These are phyloP conservation scores for Trichoderma koningii DNA, from an alignment of 2,329 filamentous ascomycete species.

Conservation along the genomic window DNA sequence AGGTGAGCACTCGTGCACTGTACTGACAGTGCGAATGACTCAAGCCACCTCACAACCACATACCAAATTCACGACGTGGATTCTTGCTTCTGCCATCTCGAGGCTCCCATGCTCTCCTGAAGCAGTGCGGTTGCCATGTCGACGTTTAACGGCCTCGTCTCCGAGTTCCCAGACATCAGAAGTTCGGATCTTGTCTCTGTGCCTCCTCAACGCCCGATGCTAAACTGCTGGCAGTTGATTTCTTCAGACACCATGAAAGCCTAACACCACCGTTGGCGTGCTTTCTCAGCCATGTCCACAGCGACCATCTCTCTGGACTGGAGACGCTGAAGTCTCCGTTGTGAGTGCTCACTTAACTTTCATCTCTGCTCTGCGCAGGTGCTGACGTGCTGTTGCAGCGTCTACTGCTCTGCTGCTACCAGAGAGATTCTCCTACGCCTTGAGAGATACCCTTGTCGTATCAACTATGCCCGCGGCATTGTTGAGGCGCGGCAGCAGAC, in stretches of 20 bases:
- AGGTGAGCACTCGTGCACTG: too few species aligned
- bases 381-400: constrained; percentile 42
- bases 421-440: constrained; percentile 77
- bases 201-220: neutral
- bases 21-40: too few species aligned
- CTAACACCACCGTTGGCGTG: constrained; percentile 70
- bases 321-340: constrained; percentile 77
- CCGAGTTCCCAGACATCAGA: constrained; percentile 78
- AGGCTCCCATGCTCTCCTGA: neutral
- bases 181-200: constrained; percentile 47
- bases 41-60: neutral
- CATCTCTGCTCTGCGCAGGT: neutral
- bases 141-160: constrained; percentile 71
- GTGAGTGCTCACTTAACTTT: constrained; percentile 39
- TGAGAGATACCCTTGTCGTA: constrained; percentile 75
- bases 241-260: constrained; percentile 64
- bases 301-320: constrained; percentile 81
- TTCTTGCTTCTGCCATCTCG: too few species aligned
- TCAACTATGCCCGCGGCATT: constrained; percentile 78
- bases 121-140: constrained; percentile 57
- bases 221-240: constrained; percentile 64
- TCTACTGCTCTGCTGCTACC: constrained; percentile 88
- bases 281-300: constrained; percentile 91
- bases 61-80: neutral
- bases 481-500: constrained; percentile 73